Evolutionary conservation across 2,329 filamentous ascomycete genomes (phyloP), one percentile per base, ranked within the genome.

Genomic region (Sarocladium brachiariae): DNA sequence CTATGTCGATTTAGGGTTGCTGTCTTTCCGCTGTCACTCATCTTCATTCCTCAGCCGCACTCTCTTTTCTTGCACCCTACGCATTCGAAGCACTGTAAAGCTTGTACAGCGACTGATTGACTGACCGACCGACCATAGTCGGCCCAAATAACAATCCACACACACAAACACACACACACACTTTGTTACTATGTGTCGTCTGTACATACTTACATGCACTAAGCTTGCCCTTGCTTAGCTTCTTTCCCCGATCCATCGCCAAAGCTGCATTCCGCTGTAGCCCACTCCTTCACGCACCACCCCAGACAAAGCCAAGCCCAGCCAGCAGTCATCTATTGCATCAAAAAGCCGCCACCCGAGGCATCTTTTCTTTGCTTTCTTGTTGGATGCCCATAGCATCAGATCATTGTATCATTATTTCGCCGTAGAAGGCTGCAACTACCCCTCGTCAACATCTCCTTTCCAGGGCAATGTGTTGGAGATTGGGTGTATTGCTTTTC

Each of bases 261-360:
- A 25, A 21, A 10, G 5, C 7, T 39, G 35, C 35, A 39, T 39
- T 39, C 35, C 35, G 35, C 35, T 39, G 35, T 18, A 39, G n/a
- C n/a, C n/a, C n/a, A n/a, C n/a, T n/a, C n/a, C n/a, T n/a, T n/a
- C n/a, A n/a, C n/a, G n/a, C n/a, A 39, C 35, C 35, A 39, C 18
- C 18, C 35, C 35, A n/a, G 4, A 39, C n/a, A 30, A 30, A 30
- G 27, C 27, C 7, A 21, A 4, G 11, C 7, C 33, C n/a, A n/a
- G n/a, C n/a, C n/a, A n/a, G n/a, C n/a, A n/a, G n/a, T n/a, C n/a
- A n/a, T n/a, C 9, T 39, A 4, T 7, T 43, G 25, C 43, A 33
- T 19, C 43, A 47, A 33, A 45, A n/a, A 7, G 7, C 56, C 58
- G 57, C 56, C 58, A 60, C 55, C 59, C 59, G 57, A 59, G 59